Conservation (phyloP, 495 filamentous ascomycete species). For the Penicillium canariense region DNA sequence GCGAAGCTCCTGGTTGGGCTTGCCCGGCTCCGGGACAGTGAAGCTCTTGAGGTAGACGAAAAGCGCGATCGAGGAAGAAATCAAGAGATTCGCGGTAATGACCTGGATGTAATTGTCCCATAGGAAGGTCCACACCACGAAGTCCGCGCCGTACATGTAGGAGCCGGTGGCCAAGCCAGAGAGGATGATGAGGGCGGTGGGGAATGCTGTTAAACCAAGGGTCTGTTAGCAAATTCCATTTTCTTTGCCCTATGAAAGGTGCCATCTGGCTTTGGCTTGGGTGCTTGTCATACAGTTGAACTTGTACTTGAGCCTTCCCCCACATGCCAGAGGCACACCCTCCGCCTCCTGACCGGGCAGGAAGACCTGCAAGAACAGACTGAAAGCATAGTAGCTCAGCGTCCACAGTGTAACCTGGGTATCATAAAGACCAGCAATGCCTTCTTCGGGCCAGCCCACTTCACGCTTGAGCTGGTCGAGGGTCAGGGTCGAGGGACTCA, state of each 20-base stretch:
- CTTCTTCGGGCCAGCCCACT: conserved; percentile 72
- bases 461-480: conserved; percentile 71
- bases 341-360: conserved; percentile 73
- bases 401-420: conserved; percentile 60
- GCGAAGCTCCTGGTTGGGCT: conserved; percentile 59
- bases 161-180: conserved; percentile 69
- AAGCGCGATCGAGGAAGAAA: conserved; percentile 63
- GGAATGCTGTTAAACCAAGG: conserved; percentile 59
- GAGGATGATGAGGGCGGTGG: conserved; percentile 68
- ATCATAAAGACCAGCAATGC: conserved; percentile 60
- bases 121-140: conserved; percentile 88
- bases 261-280: too few species aligned
- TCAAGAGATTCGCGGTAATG: conserved; percentile 76
- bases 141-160: conserved; percentile 71
- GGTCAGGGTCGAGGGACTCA: conserved; percentile 69
- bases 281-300: conserved; percentile 66
- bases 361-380: conserved; percentile 68
- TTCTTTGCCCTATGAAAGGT: neutral
- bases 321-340: conserved; percentile 66
- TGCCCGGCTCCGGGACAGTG: conserved; percentile 63
- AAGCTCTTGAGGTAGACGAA: conserved; percentile 83
- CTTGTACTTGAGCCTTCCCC: conserved; percentile 79
- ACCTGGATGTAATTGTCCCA: conserved; percentile 86
- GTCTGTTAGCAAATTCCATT: conserved; percentile 4
- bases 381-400: conserved; percentile 77